Evolutionary conservation across 805 yeast genomes (phyloP), one percentile per base, ranked within the genome.

Genomic region (Candida nitratophila): DNA sequence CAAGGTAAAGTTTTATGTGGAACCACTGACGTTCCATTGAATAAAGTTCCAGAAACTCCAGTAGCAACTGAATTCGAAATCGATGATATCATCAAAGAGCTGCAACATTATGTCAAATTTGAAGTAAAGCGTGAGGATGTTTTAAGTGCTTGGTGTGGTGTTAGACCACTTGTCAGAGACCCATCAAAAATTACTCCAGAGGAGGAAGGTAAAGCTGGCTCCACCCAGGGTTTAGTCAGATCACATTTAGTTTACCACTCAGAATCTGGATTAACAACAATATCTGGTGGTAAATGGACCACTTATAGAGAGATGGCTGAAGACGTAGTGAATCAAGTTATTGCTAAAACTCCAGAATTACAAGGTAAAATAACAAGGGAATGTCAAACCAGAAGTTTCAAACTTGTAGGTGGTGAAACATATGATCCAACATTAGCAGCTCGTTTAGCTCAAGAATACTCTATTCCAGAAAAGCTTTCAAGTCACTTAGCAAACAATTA

Each of bases 241-340:
- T 84, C 86, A 53, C 98, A 90, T 66, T 72, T 90, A 55, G 74
- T 90, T 44, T 76, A 83, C 56, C 73, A 78, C 27, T 77, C 95
- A 30, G 52, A 59, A 14, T 73, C 84, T 44, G 93, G 91, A 22
- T 75, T 90, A 53, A 73, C 90, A 34, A 90, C 98, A 34, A 85
- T 90, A 52, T 83, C 95, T 17, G 98, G 97, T 57, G 98, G 98
- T 64, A 90, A 90, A 70, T 90, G 98, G 98, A 90, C 98, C 43
- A 90, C 98, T 32, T 91, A 90, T 72, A 78, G 97, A 70, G 95
- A 88, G 70, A 90, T 90, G 97, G 96, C 97, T 20, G 82, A 90
- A 69, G 96, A 91, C 69, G 86, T 96, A 38, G 81, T 90, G 39
- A 82, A 86, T 63, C 79, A 78, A 53, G 79, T 85, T 43, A 72